Base-by-base conservation (phyloP, 2,329 filamentous ascomycete species). In the Colletotrichum horii region DNA sequence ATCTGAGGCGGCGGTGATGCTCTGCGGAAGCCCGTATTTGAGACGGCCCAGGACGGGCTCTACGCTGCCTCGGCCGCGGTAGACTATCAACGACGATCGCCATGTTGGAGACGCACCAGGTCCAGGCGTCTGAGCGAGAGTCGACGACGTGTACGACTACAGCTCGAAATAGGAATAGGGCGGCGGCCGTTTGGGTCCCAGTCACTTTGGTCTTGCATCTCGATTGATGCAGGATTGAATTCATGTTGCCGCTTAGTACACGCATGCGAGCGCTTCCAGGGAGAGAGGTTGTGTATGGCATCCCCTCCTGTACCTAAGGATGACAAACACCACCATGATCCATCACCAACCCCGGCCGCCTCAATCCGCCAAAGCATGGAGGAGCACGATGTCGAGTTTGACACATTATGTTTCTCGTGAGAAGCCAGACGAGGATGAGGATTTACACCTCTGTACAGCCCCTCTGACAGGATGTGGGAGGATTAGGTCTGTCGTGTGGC, bases 1-100 rank as follows among this genome's bases (percentile, higher is more conserved):
- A 22, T 75, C 70, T 72, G 69, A 55, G 28, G 62, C 62, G 69
- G 26, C 62, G n/a, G 64, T 65, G 62, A 22, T 62, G 61, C 26
- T 52, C 62, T 58, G 19, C 22, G 58, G 30, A 73, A 52, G 70
- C 74, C 74, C 74, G 74, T 76, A 74, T 68, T 68, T 74, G 70
- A 60, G 74, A 76, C 58, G 74, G 70, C 19, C 28, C 26, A 68
- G 28, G 70, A 74, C 56, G 65, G 30, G 24, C 58, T 43, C n/a
- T 70, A 28, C 48, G 55, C 30, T 43, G 28, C n/a, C 16, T 58
- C 58, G 43, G 43, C 58, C 58, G 16, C 43, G 28, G 8, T 11
- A 26, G n/a, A 58, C 74, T 65, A 73, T 64, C 16, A 58, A 24
- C 65, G 74, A 69, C 24, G 70, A 76, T 76, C 74, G 38, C 52